Percentiles rank a stretch among this genome's conserved stretches.
These are phyloP conservation scores for Cyathus pygmaeus DNA, from an alignment of 1,284 basidiomycete genomes.

Conservation along the genomic window DNA sequence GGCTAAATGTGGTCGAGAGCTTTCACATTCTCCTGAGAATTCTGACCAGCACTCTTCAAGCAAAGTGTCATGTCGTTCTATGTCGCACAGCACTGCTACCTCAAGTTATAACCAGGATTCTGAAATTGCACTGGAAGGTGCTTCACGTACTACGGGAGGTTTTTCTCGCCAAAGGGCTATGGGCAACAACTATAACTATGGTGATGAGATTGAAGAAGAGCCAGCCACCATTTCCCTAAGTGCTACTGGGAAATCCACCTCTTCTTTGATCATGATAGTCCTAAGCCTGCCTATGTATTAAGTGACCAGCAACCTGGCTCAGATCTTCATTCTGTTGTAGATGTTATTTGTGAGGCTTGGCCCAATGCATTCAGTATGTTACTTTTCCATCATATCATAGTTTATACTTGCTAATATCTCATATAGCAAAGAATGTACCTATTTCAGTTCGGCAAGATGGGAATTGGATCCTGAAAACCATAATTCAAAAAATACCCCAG, in stretches of 20 bases:
- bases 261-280: not conserved
- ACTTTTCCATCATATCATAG: not conserved
- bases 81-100: not conserved
- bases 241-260: not conserved
- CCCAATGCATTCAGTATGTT: not conserved
- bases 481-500: not conserved
- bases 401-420: not conserved
- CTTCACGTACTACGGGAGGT: not conserved
- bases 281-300: not conserved
- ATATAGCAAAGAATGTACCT: not conserved
- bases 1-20: too few species aligned
- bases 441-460: not conserved
- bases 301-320: not conserved
- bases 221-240: too few species aligned
- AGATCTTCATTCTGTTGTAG: not conserved
- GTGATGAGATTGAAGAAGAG: not conserved
- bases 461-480: not conserved
- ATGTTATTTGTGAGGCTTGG: not conserved
- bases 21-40: too few species aligned
- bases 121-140: not conserved
- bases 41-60: too few species aligned
- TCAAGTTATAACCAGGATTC: not conserved
- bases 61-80: too few species aligned
- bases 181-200: not conserved
- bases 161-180: not conserved